Conservation (phyloP, 345 rosid species). For the Linum tenue region DNA sequence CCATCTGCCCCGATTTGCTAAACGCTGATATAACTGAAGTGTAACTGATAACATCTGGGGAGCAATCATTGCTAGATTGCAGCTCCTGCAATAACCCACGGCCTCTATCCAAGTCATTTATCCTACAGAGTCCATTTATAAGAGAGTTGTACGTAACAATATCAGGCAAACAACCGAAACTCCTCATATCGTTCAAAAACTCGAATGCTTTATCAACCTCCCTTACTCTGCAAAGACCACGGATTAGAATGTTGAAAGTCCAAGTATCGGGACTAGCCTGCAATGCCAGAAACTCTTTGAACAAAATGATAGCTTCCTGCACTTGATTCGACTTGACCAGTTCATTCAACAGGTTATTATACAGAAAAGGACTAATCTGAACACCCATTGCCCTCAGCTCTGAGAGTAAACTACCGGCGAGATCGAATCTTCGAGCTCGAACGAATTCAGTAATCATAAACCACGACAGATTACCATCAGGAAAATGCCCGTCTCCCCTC, state of each 20-base stretch:
- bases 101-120: constrained; percentile 45
- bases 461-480: constrained; percentile 33
- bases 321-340: constrained; percentile 44
- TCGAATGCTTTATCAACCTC: constrained; percentile 42
- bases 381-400: constrained; percentile 32
- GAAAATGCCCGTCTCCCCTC: constrained; percentile 63
- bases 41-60: constrained; percentile 57
- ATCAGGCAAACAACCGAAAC: constrained; percentile 57
- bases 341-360: constrained; percentile 46
- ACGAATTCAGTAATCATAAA: constrained; percentile 43
- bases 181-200: constrained; percentile 44
- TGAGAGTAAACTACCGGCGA: constrained; percentile 42
- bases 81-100: constrained; percentile 39
- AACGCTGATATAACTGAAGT: constrained; percentile 65
- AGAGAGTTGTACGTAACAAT: constrained; percentile 62
- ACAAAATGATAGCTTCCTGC: constrained; percentile 48
- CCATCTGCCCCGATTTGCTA: constrained; percentile 63
- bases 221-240: constrained; percentile 50
- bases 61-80: constrained; percentile 24
- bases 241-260: constrained; percentile 68
- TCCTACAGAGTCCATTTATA: constrained; percentile 62
- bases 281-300: constrained; percentile 34
- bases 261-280: constrained; percentile 45
- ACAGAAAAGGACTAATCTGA: constrained; percentile 24
- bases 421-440: constrained; percentile 34